Evolutionary conservation across 2,329 filamentous ascomycete species (phyloP).

Genomic region (Delphinella strobiligena): DNA sequence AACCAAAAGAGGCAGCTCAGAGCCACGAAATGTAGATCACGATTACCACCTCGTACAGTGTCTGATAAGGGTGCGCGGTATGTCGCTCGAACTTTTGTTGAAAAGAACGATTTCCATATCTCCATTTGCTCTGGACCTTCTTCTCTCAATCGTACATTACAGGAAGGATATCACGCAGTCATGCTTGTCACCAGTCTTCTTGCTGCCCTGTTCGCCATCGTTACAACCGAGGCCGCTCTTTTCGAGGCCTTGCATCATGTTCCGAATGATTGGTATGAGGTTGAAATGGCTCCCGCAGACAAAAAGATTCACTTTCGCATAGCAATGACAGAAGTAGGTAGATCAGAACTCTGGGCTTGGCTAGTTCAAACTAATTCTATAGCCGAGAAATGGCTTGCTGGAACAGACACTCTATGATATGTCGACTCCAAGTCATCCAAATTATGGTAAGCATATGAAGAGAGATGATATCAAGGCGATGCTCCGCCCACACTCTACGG

Average conservation of each 20-base stretch:
- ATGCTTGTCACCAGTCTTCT: background rate
- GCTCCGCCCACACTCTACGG: conserved; percentile 38
- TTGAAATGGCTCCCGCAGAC: background rate
- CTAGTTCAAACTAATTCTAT: background rate
- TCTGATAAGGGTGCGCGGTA: background rate
- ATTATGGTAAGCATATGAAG: conserved; percentile 51
- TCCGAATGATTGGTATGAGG: background rate
- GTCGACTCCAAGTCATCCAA: conserved; percentile 45
- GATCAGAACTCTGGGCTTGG: background rate
- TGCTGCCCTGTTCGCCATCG: background rate
- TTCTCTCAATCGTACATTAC: background rate
- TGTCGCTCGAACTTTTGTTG: background rate
- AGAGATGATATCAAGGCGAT: conserved; percentile 44
- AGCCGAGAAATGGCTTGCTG: conserved; percentile 35
- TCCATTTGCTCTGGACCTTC: background rate
- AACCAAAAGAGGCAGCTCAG: background rate
- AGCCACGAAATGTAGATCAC: background rate
- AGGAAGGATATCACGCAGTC: background rate
- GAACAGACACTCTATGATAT: conserved; percentile 49
- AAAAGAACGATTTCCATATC: background rate
- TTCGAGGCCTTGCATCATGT: background rate
- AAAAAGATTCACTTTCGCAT: background rate
- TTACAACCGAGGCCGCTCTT: background rate
- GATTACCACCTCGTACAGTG: background rate
- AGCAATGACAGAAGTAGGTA: background rate